phyloP scores from a whole-genome alignment of 371 early-diverging fungal species.

The Mucor velutinosus region DNA sequence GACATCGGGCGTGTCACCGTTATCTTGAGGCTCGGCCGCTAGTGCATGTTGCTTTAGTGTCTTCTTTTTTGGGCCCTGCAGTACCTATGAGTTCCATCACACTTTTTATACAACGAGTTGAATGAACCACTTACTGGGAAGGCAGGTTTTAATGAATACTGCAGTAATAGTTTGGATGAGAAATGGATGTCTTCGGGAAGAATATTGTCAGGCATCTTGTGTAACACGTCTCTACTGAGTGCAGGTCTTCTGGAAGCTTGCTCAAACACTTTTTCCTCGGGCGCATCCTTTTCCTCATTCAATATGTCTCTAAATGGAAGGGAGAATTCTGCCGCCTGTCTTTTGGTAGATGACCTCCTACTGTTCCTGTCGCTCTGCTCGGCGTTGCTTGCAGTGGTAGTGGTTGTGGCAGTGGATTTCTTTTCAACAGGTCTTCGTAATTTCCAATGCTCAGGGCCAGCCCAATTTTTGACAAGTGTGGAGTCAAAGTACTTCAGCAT shows the following conservation, averaged over 20 bases:
- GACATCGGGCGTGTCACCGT: conserved; percentile 30
- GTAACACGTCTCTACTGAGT: conserved; percentile 37
- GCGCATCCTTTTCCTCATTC: conserved; percentile 50
- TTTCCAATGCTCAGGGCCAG: conserved; percentile 95
- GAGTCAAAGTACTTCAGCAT: conserved; percentile 91
- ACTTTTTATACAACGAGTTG: not conserved
- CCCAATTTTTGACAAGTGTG: conserved; percentile 84
- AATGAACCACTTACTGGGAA: conserved; percentile 53
- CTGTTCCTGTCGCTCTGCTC: not conserved
- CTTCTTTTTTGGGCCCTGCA: not conserved
- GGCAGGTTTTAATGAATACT: conserved; percentile 80
- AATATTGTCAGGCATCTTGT: conserved; percentile 53
- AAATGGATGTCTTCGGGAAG: conserved; percentile 91
- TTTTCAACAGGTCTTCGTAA: conserved; percentile 48
- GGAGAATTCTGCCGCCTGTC: not conserved
- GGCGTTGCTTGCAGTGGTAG: not conserved
- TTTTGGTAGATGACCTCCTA: not conserved
- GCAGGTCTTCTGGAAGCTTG: conserved; percentile 54
- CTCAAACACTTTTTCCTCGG: conserved; percentile 73
- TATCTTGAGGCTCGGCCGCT: not conserved
- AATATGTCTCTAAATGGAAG: not conserved
- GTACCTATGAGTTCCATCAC: not conserved
- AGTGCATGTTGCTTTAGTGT: not conserved
- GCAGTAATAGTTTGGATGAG: conserved; percentile 77
- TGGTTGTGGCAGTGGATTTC: not conserved